A percentile compares a stretch with the other conserved stretches of the same genome.
These are phyloP conservation scores for Cercospora sp. DNA, from an alignment of 2,329 filamentous ascomycete genomes.

Conservation along the genomic window DNA sequence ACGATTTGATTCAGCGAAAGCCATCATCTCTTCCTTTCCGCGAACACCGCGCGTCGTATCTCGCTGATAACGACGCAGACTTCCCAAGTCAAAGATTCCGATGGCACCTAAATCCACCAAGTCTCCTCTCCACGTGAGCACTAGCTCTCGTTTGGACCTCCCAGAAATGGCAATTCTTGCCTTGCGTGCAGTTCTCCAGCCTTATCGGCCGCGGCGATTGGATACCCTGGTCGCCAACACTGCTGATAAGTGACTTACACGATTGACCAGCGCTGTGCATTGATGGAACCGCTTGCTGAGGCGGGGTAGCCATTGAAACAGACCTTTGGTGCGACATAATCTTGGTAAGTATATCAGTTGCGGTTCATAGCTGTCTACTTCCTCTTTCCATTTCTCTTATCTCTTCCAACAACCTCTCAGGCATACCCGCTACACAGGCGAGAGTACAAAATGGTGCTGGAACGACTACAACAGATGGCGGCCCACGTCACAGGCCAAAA, in stretches of 20 bases:
- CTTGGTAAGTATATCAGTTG: constrained; percentile 5
- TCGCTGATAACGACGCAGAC: not conserved
- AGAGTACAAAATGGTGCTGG: constrained; percentile 33
- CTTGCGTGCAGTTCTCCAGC: not conserved
- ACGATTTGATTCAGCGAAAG: not conserved
- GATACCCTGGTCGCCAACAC: not conserved
- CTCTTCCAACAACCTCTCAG: not conserved
- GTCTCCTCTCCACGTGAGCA: not conserved
- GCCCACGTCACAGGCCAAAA: constrained; percentile 60
- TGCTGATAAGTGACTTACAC: constrained; percentile 4
- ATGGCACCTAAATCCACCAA: not conserved
- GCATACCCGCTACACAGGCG: not conserved
- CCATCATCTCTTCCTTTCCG: not conserved
- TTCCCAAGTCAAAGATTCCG: not conserved
- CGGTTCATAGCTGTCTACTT: not conserved
- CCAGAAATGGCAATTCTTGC: constrained; percentile 8
- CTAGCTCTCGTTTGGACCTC: not conserved
- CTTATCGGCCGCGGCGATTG: constrained; percentile 12
- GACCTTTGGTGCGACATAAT: not conserved
- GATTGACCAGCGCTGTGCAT: not conserved
- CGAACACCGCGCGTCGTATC: not conserved
- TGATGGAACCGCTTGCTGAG: not conserved
- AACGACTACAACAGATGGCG: constrained; percentile 49
- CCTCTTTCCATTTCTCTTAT: not conserved
- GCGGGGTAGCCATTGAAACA: constrained; percentile 9